Evolutionary conservation across 345 rosid species (phyloP).

Genomic region (Barbarea vulgaris): DNA sequence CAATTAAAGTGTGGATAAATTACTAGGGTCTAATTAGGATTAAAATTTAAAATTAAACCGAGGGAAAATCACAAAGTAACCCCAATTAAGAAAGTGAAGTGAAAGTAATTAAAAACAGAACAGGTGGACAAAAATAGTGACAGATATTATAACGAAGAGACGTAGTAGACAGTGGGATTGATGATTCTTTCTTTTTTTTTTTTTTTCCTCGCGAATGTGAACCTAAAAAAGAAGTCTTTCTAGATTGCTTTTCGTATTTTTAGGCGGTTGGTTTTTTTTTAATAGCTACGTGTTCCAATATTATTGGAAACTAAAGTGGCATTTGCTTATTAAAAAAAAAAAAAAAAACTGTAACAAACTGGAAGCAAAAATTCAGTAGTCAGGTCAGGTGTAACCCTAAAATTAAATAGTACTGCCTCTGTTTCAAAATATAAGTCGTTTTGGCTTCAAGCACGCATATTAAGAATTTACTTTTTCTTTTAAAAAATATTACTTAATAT

Average conservation of each 20-base stretch:
- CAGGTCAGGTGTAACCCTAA: conserved; percentile 34
- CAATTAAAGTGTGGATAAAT: background rate
- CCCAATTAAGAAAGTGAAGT: background rate
- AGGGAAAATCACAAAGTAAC: background rate
- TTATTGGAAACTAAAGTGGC: conserved; percentile 34
- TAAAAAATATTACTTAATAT: too few relatives aligned
- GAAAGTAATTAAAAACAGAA: background rate
- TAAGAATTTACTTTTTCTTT: too few relatives aligned
- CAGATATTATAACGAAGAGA: background rate
- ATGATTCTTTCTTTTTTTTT: too few relatives aligned
- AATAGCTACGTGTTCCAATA: conserved; percentile 17
- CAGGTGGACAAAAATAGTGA: background rate
- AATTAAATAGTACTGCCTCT: too few relatives aligned
- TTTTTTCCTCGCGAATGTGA: conserved; percentile 28
- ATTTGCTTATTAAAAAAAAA: conserved; percentile 23
- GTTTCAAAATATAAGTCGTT: too few relatives aligned
- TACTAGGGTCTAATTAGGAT: background rate
- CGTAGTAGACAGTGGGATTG: conserved; percentile 3
- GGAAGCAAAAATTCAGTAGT: conserved; percentile 19
- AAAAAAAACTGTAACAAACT: conserved; percentile 28
- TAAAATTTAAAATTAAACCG: background rate
- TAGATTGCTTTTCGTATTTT: conserved; percentile 26
- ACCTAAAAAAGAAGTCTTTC: background rate
- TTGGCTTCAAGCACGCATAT: too few relatives aligned
- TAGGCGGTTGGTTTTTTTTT: conserved; percentile 13